Evolutionary conservation across 2,329 filamentous ascomycete species (phyloP).

Genomic region (Alternaria solani): DNA sequence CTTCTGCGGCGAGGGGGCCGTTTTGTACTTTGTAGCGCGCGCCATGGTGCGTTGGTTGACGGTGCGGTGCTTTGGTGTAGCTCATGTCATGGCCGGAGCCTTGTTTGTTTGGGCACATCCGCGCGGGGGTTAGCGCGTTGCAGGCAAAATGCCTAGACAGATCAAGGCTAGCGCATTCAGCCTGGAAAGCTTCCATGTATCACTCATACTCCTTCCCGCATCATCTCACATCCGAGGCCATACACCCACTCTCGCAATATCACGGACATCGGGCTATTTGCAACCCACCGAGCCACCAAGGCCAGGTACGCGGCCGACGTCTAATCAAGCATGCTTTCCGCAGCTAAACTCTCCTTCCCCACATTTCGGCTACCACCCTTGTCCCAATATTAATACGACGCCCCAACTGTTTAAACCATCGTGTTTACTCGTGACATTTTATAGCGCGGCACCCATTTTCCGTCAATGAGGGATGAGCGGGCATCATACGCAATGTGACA

Average conservation of each 20-base stretch:
- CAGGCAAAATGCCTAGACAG: too few relatives aligned
- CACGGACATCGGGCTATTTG: slow-evolving; percentile 5
- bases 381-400: slow-evolving; percentile 15
- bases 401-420: slow-evolving; percentile 11
- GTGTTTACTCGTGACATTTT: slow-evolving; percentile 21
- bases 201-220: too few relatives aligned
- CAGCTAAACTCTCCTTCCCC: slow-evolving; percentile 20
- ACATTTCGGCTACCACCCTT: slow-evolving; percentile 23
- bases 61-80: too few relatives aligned
- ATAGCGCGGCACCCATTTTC: slow-evolving; percentile 3
- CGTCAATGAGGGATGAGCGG: slow-evolving; percentile 17
- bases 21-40: slow-evolving; percentile 59
- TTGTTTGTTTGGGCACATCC: too few relatives aligned
- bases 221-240: neutral
- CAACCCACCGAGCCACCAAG: neutral
- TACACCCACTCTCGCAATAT: neutral
- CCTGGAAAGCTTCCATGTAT: too few relatives aligned
- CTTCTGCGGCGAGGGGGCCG: slow-evolving; percentile 60
- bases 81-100: too few relatives aligned
- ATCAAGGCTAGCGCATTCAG: too few relatives aligned
- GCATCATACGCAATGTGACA: neutral
- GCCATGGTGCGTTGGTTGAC: slow-evolving; percentile 55
- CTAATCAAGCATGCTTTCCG: slow-evolving; percentile 20
- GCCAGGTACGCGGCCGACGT: slow-evolving; percentile 7
- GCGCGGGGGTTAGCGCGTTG: too few relatives aligned